These are phyloP conservation scores for Epichloe bromicola DNA, from an alignment of 2,329 filamentous ascomycete species.

Conservation along the genomic window DNA sequence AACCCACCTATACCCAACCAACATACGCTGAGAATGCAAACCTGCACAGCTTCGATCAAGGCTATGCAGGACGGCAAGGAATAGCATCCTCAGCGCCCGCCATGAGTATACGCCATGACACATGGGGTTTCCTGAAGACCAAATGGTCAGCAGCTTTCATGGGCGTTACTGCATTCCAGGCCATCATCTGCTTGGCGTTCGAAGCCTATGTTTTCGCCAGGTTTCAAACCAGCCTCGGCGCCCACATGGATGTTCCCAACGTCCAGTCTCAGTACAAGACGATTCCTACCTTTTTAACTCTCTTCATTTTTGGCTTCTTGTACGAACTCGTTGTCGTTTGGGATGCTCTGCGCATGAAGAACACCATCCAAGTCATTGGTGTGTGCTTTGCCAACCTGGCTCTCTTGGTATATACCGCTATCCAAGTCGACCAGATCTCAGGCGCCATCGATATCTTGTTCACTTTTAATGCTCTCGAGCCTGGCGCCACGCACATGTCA, in stretches of 20 bases:
- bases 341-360: conserved; percentile 87
- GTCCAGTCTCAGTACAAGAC: conserved; percentile 47
- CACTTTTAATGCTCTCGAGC: conserved; percentile 29
- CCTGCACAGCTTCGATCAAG: conserved; percentile 20
- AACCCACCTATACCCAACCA: conserved; percentile 14
- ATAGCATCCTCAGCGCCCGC: conserved; percentile 20
- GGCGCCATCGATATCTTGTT: conserved; percentile 51
- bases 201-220: conserved; percentile 89
- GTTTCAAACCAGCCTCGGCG: conserved; percentile 54
- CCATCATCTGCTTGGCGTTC: conserved; percentile 65
- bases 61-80: conserved; percentile 26
- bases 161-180: conserved; percentile 59
- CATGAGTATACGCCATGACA: conserved; percentile 18
- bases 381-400: conserved; percentile 86
- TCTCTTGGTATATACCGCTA: conserved; percentile 80
- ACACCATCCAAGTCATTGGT: conserved; percentile 96
- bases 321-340: conserved; percentile 85
- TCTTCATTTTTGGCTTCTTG: conserved; percentile 95
- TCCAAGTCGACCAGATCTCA: conserved; percentile 83
- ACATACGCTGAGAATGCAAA: conserved; percentile 16
- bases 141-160: conserved; percentile 86
- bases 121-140: conserved; percentile 64
- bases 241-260: conserved; percentile 24
- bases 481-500: conserved; percentile 16
- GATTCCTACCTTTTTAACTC: conserved; percentile 87